Conservation (phyloP, 2,329 filamentous ascomycete genomes). For the Cytospora paraplurivora region DNA sequence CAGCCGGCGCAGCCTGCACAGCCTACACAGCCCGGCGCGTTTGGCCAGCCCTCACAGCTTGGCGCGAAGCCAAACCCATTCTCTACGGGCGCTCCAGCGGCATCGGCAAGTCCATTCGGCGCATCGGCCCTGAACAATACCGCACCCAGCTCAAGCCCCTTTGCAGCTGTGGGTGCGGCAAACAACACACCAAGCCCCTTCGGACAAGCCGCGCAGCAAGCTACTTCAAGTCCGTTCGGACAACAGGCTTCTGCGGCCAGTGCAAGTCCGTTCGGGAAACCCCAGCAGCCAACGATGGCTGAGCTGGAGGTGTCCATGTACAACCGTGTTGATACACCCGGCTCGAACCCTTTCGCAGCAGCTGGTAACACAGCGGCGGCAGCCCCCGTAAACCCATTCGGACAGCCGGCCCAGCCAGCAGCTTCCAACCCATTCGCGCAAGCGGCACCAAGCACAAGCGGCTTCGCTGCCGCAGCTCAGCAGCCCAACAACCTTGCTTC, state of each 20-base stretch:
- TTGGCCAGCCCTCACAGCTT: constrained; percentile 42
- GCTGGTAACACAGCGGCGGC: constrained; percentile 11
- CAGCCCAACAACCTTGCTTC: constrained; percentile 5
- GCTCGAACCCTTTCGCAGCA: constrained; percentile 33
- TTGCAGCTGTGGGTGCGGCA: constrained; percentile 23
- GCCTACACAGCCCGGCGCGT: constrained; percentile 32
- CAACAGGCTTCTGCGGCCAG: constrained; percentile 11
- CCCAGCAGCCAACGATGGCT: constrained; percentile 22
- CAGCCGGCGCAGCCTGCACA: constrained; percentile 35
- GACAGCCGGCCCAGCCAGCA: constrained; percentile 32
- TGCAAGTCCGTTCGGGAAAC: constrained; percentile 27
- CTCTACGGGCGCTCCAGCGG: constrained; percentile 9
- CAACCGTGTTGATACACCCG: constrained; percentile 18
- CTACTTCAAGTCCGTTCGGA: constrained; percentile 22
- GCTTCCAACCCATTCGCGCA: constrained; percentile 23
- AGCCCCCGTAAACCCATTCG: constrained; percentile 31
- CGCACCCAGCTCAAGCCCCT: constrained; percentile 26
- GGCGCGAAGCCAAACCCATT: constrained; percentile 40
- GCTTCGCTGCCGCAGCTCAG: constrained; percentile 12
- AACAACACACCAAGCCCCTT: constrained; percentile 18
- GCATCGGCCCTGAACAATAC: background rate
- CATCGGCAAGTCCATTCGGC: constrained; percentile 34
- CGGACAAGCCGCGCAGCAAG: constrained; percentile 30
- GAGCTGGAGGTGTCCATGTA: constrained; percentile 25
- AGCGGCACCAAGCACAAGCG: background rate